Evolutionary conservation across 2,329 filamentous ascomycete species (phyloP).

Genomic region (Chrysoporthe puriensis): DNA sequence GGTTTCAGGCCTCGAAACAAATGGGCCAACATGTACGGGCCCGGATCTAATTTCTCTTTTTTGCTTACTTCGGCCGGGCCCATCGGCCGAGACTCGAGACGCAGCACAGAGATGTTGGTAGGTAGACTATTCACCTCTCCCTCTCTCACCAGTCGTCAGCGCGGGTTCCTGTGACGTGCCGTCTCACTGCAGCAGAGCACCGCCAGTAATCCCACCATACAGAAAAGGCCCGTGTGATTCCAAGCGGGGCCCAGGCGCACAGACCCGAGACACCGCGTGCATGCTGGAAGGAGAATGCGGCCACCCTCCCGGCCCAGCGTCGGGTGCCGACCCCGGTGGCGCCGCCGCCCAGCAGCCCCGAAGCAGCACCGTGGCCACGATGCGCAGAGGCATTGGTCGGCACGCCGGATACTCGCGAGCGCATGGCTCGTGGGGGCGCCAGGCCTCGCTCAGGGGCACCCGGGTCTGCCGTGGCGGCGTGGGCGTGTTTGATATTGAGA

Average conservation of each 20-base stretch:
- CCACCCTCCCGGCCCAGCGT: neutral
- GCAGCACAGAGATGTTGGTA: too few species aligned
- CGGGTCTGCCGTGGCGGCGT: neutral
- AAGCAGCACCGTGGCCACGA: neutral
- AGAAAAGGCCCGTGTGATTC: neutral
- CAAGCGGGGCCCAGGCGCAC: neutral
- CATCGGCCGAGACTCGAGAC: too few species aligned
- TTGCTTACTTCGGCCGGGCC: too few species aligned
- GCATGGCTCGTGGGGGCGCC: neutral
- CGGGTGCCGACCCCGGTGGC: neutral
- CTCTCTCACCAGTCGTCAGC: neutral
- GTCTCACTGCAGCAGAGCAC: neutral
- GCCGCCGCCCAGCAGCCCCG: neutral
- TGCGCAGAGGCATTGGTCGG: neutral
- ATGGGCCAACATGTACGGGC: too few species aligned
- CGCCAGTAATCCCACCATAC: neutral
- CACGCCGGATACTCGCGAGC: neutral
- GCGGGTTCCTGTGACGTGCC: neutral
- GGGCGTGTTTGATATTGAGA: conserved; percentile 9
- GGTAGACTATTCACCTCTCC: neutral
- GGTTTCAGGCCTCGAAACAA: too few species aligned
- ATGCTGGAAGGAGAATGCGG: too few species aligned
- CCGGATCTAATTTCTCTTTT: too few species aligned
- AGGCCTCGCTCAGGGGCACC: neutral
- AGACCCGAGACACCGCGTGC: neutral